Base-by-base conservation (phyloP, 2,329 filamentous ascomycete species). In the Fusarium buxicola region DNA sequence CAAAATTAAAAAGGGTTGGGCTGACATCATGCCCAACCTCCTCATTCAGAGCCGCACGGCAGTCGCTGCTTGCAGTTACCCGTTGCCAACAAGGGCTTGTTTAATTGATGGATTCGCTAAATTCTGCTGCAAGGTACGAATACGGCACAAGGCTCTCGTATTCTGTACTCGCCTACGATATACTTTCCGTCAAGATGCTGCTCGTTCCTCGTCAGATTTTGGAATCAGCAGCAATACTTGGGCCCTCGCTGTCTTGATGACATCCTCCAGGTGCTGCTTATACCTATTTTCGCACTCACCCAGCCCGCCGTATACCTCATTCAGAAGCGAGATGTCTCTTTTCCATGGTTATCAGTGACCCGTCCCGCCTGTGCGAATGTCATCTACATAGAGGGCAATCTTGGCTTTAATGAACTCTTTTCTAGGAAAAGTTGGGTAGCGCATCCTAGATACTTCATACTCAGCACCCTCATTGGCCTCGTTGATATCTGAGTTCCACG, bases 21-120 rank as follows among this genome's bases (percentile, higher is more conserved):
- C 58, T 52, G 49, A 47, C 52, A 50, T 49, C 41, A 56, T 46
- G 13, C 59, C 67, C 67, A 69, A 50, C 67, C 67, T 62, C 67
- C 47, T 39, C 44, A 25, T 55, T 48, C 30, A 44, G 54, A 47
- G 61, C 49, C 32, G 57, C 53, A 47, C 61, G 63, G 50, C 58
- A 62, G 35, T 55, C 48, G 24, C 44, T 51, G 28, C 44, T 52
- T 39, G 53, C 34, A 12, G 40, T 49, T 65, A 48, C 58, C 62
- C 62, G 53, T 59, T 28, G 16, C 48, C 15, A 51, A 21, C 34
- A 43, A 48, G 16, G 36, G 36, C 38, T 30, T 50, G 36, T 31
- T 45, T 62, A 45, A 51, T 55, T 60, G 35, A 51, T 63, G 50
- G 36, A 53, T 44, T 53, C 27, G n/a, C 21, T 46, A 30, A 34